Evolutionary conservation across 352 stramenopile species (phyloP).

Genomic region (Aphanomyces stellatus): DNA sequence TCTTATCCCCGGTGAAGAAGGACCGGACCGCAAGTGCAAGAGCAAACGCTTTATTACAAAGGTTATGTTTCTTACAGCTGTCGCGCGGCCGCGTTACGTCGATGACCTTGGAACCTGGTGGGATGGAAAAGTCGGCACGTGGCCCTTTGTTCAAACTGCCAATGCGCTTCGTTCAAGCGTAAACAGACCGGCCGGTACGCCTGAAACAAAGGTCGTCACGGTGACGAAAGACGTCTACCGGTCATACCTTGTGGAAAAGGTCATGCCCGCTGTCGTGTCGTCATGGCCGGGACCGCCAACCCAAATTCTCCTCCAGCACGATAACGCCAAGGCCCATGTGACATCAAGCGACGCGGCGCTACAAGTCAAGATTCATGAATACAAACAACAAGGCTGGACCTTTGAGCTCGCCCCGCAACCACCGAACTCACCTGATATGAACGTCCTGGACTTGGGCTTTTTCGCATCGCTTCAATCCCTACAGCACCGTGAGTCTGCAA

Average conservation of each 20-base stretch:
- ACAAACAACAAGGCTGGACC: background rate
- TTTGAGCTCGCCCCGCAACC: background rate
- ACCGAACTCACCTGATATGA: background rate
- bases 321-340: background rate
- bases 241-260: background rate
- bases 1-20: too few relatives aligned
- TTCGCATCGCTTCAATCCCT: background rate
- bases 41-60: constrained; percentile 23
- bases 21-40: too few relatives aligned
- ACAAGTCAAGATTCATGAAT: background rate
- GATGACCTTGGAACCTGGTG: constrained; percentile 26
- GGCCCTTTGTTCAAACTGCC: constrained; percentile 24
- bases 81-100: constrained; percentile 35
- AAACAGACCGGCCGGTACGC: constrained; percentile 18
- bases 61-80: constrained; percentile 39
- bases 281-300: background rate
- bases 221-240: too few relatives aligned
- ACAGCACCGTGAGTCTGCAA: background rate
- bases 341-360: background rate
- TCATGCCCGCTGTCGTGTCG: background rate
- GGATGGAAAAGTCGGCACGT: constrained; percentile 39
- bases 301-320: background rate
- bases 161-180: constrained; percentile 14
- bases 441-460: background rate
- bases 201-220: background rate